These are phyloP conservation scores for Diplotaxis tenuifolia DNA, from an alignment of 345 rosid genomes.

Conservation along the genomic window DNA sequence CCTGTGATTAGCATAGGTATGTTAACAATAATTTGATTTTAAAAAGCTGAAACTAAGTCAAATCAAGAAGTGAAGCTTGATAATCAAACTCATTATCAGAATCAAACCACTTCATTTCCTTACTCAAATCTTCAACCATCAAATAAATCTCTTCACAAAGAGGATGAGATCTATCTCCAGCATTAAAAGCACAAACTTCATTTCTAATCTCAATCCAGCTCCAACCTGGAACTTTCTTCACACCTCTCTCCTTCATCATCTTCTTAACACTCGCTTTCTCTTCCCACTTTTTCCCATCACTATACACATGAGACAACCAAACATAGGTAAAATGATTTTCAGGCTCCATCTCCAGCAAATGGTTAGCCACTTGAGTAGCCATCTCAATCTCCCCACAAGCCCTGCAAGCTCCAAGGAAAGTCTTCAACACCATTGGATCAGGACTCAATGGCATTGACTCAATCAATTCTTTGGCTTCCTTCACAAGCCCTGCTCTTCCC, in stretches of 20 bases:
- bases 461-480: slow-evolving; percentile 53
- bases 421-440: slow-evolving; percentile 70
- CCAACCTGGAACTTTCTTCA: slow-evolving; percentile 83
- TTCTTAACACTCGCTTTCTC: slow-evolving; percentile 56
- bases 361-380: slow-evolving; percentile 60
- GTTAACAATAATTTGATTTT: not conserved
- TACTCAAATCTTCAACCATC: slow-evolving; percentile 44
- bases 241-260: slow-evolving; percentile 72
- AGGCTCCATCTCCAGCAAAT: slow-evolving; percentile 60
- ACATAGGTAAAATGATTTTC: slow-evolving; percentile 74
- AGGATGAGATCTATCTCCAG: slow-evolving; percentile 58
- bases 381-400: slow-evolving; percentile 62
- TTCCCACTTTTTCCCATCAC: slow-evolving; percentile 57
- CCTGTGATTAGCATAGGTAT: too few species aligned
- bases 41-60: not conserved
- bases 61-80: slow-evolving; percentile 17
- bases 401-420: slow-evolving; percentile 71
- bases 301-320: slow-evolving; percentile 64
- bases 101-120: slow-evolving; percentile 53
- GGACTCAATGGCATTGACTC: slow-evolving; percentile 67
- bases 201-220: slow-evolving; percentile 72
- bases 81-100: slow-evolving; percentile 15
- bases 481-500: slow-evolving; percentile 61
- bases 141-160: slow-evolving; percentile 47
- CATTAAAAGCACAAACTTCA: slow-evolving; percentile 61